Evolutionary conservation across 768 basidiomycete species (phyloP), one percentile per base, ranked within the genome.

Genomic region (Amanita jacksonii): DNA sequence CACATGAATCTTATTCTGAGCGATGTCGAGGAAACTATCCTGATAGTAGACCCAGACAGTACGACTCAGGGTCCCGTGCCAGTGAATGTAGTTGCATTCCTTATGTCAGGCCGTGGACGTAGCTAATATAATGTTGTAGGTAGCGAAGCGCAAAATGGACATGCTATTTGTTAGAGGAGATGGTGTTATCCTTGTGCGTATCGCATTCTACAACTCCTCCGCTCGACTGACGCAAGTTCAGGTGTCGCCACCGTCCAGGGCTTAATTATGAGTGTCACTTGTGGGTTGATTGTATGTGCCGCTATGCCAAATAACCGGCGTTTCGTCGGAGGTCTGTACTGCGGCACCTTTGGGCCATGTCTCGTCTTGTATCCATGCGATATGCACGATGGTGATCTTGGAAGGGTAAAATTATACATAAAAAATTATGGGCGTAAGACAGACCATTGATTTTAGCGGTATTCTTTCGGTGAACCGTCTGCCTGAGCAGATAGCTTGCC

Each of bases 1-100:
- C 96, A 98, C 63, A 98, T 98, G 96, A 98, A 99, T 62, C 73
- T 99, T 54, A 96, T 99, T 50, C 72, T 99, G 54, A 92, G 89
- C 55, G 89, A 97, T 57, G 96, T 97, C 12, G 94, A 97, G 59
- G 96, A 99, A 67, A 92, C 85, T 2, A 90, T 98, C 50, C 86
- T 93, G 78, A 73, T 96, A 50, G 90, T 97, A n/a, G 92, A 97
- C 51, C 66, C 73, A n/a, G 91, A 93, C 27, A 74, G 73, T 33
- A 76, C 66, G 8, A 63, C 70, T 6, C 72, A 73, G 45, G 68
- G 68, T 2, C 70, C 75, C 41, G 74, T 74, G 1, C 73, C 78
- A 18, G 79, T 91, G 8, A 85, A 81, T 54, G 83, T 83, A 57
- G 12, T 28, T 44, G 68, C 54, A 7, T 16, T 10, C 36, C 51